Evolutionary conservation across 1,284 basidiomycete species (phyloP), one percentile per base, ranked within the genome.

Genomic region (Ceratobasidium sp.): DNA sequence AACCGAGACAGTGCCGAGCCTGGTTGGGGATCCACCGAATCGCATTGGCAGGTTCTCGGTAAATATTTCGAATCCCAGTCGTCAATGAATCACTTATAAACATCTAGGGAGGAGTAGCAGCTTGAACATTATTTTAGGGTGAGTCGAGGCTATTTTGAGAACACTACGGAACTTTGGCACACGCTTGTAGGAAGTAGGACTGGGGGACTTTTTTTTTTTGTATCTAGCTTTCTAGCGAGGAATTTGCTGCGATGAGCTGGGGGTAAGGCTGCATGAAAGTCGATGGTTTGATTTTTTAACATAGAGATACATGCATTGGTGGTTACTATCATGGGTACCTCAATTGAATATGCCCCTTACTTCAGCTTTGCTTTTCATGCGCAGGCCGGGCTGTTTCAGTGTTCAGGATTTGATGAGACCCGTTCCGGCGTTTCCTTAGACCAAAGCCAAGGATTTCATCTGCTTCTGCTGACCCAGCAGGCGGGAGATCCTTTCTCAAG

Each of bases 31-130:
- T 26, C 26, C 43, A 23, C 62, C 62, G 1, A 65, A 65, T 10
- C 62, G 62, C n/a, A 18, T 46, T 3, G 6, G 93, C 94, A 0
- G 95, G 95, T 26, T 89, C 93, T 81, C 81, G 1, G 79, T 81
- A 12, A 78, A 84, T 76, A 82, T 85, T 58, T 85, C 85, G n/a
- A n/a, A n/a, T 72, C 87, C 89, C 3, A 77, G 89, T 0, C 81
- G 90, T 59, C 90, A 92, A 74, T 3, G 21, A 18, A 34, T 21
- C 41, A 8, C 3, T 21, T 10, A 21, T 18, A 2, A 30, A 36
- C 8, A 34, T n/a, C n/a, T n/a, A n/a, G n/a, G 41, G 62, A 65
- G 48, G 23, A 4, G 46, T 14, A 23, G 30, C 48, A 65, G 62
- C 28, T 10, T 65, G 48, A 39, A 45, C 28, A 50, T 65, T 14